These are phyloP conservation scores for Fusarium sp. DNA, from an alignment of 2,329 filamentous ascomycete species.

Conservation along the genomic window DNA sequence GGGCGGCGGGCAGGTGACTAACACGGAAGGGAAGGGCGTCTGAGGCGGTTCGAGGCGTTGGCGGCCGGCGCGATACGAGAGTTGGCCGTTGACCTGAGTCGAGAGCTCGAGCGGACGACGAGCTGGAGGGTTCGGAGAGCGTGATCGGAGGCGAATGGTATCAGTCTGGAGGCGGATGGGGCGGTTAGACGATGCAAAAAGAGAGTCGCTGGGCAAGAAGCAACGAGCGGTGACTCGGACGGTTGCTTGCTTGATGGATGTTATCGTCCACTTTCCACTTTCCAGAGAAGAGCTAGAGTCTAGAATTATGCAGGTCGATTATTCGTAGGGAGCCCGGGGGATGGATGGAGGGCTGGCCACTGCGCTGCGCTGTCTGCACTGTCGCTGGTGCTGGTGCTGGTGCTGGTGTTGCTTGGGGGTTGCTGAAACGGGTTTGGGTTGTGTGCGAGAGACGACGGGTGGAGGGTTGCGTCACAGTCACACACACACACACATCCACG, in stretches of 20 bases:
- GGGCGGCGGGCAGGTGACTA: constrained; percentile 43
- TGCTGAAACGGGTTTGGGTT: constrained; percentile 23
- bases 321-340: constrained; percentile 25
- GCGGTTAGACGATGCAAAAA: constrained; percentile 18
- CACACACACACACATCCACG: constrained; percentile 35
- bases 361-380: background rate
- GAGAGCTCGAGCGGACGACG: background rate
- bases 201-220: constrained; percentile 11
- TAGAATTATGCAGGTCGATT: constrained; percentile 40
- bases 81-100: constrained; percentile 35
- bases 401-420: background rate
- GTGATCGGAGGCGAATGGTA: constrained; percentile 37
- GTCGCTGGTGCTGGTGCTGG: background rate
- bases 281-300: constrained; percentile 14
- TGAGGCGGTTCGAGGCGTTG: constrained; percentile 25
- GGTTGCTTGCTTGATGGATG: constrained; percentile 30
- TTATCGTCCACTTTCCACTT: constrained; percentile 27
- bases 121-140: constrained; percentile 10
- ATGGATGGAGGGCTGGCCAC: background rate
- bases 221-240: constrained; percentile 31
- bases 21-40: constrained; percentile 36
- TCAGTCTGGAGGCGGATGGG: constrained; percentile 28
- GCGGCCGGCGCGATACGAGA: constrained; percentile 33
- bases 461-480: constrained; percentile 34
- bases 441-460: constrained; percentile 13